Conservation (phyloP, 2,329 filamentous ascomycete species). For the Fusarium caatingaense region DNA sequence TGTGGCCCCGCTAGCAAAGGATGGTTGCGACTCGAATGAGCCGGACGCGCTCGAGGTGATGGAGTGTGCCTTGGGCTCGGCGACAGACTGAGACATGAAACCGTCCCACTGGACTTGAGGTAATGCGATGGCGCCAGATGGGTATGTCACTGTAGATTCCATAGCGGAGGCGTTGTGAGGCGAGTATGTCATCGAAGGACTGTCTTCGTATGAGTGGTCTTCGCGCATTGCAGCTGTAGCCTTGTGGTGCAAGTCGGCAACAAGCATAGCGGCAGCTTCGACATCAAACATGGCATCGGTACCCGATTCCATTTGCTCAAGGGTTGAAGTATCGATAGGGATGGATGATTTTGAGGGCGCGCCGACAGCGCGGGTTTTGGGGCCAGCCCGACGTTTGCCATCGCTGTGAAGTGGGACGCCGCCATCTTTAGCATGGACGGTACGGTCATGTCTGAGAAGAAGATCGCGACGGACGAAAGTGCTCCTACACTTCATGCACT, state of each 20-base stretch:
- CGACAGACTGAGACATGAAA: conserved; percentile 77
- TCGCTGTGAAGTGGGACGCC: conserved; percentile 94
- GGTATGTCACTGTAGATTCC: conserved; percentile 81
- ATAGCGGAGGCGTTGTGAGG: conserved; percentile 77
- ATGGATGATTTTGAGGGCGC: conserved; percentile 81
- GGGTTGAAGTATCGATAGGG: conserved; percentile 81
- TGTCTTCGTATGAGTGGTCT: conserved; percentile 66
- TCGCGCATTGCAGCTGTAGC: conserved; percentile 77
- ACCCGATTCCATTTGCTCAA: conserved; percentile 93
- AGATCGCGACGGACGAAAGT: conserved; percentile 98
- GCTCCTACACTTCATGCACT: conserved; percentile 97
- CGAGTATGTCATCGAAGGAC: conserved; percentile 75
- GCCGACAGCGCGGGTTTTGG: conserved; percentile 73
- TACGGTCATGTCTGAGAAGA: conserved; percentile 95
- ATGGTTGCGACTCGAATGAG: conserved; percentile 75
- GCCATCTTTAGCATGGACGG: conserved; percentile 97
- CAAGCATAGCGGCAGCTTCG: conserved; percentile 97
- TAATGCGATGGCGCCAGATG: conserved; percentile 81
- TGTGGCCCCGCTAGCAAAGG: conserved; percentile 69
- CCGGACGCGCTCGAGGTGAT: conserved; percentile 73
- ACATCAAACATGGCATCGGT: conserved; percentile 94
- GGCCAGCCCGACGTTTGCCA: conserved; percentile 82
- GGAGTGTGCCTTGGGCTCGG: conserved; percentile 80
- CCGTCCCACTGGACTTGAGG: conserved; percentile 93
- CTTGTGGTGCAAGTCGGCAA: conserved; percentile 98